Base-by-base conservation (phyloP, 371 early-diverging fungal species). In the Basidiobolus meristosporus region DNA sequence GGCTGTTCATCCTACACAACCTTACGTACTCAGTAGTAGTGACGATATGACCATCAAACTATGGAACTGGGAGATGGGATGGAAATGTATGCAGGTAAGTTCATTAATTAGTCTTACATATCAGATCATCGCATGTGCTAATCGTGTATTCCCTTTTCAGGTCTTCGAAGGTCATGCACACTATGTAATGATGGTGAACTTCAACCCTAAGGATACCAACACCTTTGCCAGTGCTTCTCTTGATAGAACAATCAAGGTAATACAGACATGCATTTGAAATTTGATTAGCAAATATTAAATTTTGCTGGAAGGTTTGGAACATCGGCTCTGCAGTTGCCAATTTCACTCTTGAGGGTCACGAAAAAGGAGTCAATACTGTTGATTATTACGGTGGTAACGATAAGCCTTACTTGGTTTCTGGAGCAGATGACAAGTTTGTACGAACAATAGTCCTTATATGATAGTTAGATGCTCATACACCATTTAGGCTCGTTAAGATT, bases 1-100 rank as follows among this genome's bases (percentile, higher is more conserved):
- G 39, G 89, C 97, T 16, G 87, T 96, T 23, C 93, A 97, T 54
- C 87, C 89, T 26, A 83, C 90, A n/a, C 88, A 83, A 47, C 82
- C 90, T 14, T 77, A 77, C 38, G 67, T 99, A 36, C 67, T 97
- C 35, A 85, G 96, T 7, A 82, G 91, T 39, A 87, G 93, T 11
- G 99, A 99, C 56, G 99, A 99, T 56, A 86, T 86, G 79, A 73
- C 84, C 14, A 90, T 99, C 53, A 96, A 95, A 57, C 67, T 98
- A 42, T 99, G 98, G 98, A 91, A 98, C 57, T 92, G 92, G 90
- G 98, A 98, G 33, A 91, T 90, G 57, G 85, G 82, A 47, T 97
- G 98, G 92, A 87, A 78, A 51, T 83, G 90, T 61, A 65, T 87
- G 42, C 87, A 86, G 68, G 80, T 81, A 46, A 40, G 42, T 31